These are phyloP conservation scores for Parathielavia hyrcaniae DNA, from an alignment of 495 filamentous ascomycete genomes.

Conservation along the genomic window DNA sequence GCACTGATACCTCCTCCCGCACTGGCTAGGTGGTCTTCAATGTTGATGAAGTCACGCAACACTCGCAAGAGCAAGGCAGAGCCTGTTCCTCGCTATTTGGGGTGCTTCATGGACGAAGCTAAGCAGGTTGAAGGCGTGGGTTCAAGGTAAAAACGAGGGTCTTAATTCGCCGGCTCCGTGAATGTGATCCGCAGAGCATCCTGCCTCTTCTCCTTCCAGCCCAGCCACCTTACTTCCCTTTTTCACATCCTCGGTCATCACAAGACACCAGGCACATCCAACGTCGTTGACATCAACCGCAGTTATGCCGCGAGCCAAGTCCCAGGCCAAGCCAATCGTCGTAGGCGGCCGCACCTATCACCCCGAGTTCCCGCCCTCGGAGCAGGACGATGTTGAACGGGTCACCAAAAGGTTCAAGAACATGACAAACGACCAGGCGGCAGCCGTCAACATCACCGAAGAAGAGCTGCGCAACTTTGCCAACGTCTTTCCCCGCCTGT, in stretches of 20 bases:
- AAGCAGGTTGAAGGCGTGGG: too few species aligned
- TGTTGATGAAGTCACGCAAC: too few species aligned
- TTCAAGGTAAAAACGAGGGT: too few species aligned
- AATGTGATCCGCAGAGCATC: too few species aligned
- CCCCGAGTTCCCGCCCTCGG: background rate
- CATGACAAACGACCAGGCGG: background rate
- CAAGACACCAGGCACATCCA: too few species aligned
- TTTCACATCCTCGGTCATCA: background rate
- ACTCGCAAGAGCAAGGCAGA: too few species aligned
- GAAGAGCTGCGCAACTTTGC: slow-evolving; percentile 9
- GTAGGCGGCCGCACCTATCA: background rate
- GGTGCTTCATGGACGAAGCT: too few species aligned
- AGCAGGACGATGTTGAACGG: background rate
- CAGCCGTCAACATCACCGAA: slow-evolving; percentile 1
- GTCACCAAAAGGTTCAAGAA: background rate
- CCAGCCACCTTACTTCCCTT: too few species aligned
- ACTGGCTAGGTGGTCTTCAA: too few species aligned
- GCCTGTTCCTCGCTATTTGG: too few species aligned
- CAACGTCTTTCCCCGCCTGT: slow-evolving; percentile 13
- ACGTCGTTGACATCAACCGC: background rate
- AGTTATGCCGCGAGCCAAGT: background rate
- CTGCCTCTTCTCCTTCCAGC: background rate
- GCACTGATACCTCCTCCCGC: too few species aligned
- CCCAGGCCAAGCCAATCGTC: background rate
- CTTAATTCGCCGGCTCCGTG: too few species aligned